Percentiles rank a stretch among this genome's conserved stretches.
Conservation (phyloP, 2,329 filamentous ascomycete species). For the Amesomyces nigricolor region DNA sequence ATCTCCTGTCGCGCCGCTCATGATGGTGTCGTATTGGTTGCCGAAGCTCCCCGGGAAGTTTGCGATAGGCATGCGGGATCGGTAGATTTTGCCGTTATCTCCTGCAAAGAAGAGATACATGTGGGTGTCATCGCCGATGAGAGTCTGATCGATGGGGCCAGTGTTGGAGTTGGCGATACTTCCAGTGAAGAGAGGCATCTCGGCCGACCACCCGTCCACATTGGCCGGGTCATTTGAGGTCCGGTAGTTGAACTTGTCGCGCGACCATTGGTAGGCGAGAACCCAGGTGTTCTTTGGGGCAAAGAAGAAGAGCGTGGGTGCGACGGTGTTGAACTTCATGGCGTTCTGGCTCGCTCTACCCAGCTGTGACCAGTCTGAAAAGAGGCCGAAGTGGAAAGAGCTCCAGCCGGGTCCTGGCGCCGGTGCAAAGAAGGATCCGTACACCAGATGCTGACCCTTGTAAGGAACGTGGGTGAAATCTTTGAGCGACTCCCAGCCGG, state of each 20-base stretch:
- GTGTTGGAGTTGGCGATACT: constrained; percentile 46
- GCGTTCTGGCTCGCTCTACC: constrained; percentile 45
- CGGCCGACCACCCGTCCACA: constrained; percentile 49
- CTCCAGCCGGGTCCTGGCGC: constrained; percentile 42
- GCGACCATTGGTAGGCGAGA: constrained; percentile 59
- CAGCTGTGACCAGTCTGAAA: constrained; percentile 50
- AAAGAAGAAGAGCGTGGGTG: constrained; percentile 60
- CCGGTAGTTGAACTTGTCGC: constrained; percentile 51
- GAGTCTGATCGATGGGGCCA: constrained; percentile 56
- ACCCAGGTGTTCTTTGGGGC: constrained; percentile 56
- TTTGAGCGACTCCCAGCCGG: constrained; percentile 54
- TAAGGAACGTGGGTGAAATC: constrained; percentile 54
- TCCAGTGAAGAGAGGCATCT: constrained; percentile 50
- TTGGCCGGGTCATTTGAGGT: constrained; percentile 55
- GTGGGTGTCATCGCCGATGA: constrained; percentile 55
- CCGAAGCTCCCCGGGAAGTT: constrained; percentile 60
- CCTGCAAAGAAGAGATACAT: constrained; percentile 66
- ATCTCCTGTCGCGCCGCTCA: constrained; percentile 50
- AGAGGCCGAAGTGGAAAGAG: constrained; percentile 53
- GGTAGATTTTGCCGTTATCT: constrained; percentile 63
- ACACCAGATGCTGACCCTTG: constrained; percentile 57
- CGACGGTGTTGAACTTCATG: constrained; percentile 45
- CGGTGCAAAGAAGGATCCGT: constrained; percentile 43
- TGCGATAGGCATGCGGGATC: constrained; percentile 55
- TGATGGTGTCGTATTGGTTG: constrained; percentile 40